These are phyloP conservation scores for Botrytis fragariae DNA, from an alignment of 2,329 filamentous ascomycete species.

Conservation along the genomic window DNA sequence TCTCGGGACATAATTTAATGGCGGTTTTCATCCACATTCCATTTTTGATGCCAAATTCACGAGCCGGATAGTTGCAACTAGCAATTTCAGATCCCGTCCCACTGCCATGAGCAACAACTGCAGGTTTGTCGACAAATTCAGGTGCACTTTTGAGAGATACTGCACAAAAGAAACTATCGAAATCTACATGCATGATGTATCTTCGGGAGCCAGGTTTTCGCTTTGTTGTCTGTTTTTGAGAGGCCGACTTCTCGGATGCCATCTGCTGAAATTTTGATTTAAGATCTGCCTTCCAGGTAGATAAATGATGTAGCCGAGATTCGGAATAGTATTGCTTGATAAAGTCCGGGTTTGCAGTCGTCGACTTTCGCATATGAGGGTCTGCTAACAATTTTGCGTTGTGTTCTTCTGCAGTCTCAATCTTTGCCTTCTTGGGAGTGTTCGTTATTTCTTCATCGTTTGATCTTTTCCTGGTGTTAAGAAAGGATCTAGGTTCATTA, in stretches of 20 bases:
- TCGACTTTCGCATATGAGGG: conserved; percentile 81
- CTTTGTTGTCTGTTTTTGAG: conserved; percentile 47
- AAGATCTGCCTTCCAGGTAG: conserved; percentile 92
- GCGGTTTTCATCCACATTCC: conserved; percentile 99
- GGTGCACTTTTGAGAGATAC: conserved; percentile 80
- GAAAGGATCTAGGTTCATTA: not conserved
- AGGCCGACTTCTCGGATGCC: conserved; percentile 64
- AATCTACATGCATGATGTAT: conserved; percentile 94
- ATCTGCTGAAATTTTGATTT: conserved; percentile 85
- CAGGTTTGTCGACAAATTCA: conserved; percentile 72
- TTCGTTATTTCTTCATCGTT: conserved; percentile 23
- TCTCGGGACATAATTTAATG: conserved; percentile 73
- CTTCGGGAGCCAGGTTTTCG: conserved; percentile 62
- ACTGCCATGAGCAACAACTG: conserved; percentile 82
- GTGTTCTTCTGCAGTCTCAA: conserved; percentile 84
- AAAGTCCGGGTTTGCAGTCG: conserved; percentile 89
- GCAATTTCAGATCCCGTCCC: conserved; percentile 92
- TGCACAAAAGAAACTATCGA: conserved; percentile 97
- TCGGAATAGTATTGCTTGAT: conserved; percentile 93
- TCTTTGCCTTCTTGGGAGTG: conserved; percentile 30
- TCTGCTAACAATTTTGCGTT: conserved; percentile 83
- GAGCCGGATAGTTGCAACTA: conserved; percentile 92
- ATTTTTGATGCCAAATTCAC: conserved; percentile 84
- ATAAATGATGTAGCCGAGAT: conserved; percentile 90
- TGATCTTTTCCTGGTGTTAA: conserved; percentile 19